These are phyloP conservation scores for Leccinum incarnatum DNA, from an alignment of 768 basidiomycete species.

Conservation along the genomic window DNA sequence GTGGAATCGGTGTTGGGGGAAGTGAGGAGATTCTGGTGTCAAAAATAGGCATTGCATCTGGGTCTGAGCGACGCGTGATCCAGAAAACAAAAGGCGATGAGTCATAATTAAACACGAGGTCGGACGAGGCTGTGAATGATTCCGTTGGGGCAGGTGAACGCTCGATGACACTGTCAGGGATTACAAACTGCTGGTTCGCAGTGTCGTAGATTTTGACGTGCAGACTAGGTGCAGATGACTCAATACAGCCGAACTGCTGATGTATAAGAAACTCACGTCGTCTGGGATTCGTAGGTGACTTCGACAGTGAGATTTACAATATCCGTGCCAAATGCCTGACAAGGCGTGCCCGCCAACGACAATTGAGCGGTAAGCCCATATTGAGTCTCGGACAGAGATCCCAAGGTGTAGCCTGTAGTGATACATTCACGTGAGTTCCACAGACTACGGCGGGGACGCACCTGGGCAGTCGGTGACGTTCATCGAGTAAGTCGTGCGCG, in stretches of 20 bases:
- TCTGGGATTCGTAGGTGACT: slow-evolving; percentile 61
- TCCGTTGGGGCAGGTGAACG: slow-evolving; percentile 37
- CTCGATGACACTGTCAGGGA: slow-evolving; percentile 55
- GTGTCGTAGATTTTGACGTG: slow-evolving; percentile 70
- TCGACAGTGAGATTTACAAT: slow-evolving; percentile 55
- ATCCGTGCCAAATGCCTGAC: slow-evolving; percentile 66
- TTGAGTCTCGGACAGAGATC: slow-evolving; percentile 40
- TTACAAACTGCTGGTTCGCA: slow-evolving; percentile 58
- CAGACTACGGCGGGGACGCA: neutral
- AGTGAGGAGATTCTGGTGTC: slow-evolving; percentile 66
- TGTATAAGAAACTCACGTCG: slow-evolving; percentile 36
- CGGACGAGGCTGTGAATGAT: slow-evolving; percentile 43
- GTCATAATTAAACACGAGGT: slow-evolving; percentile 69
- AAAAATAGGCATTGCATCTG: slow-evolving; percentile 55
- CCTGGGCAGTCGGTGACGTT: slow-evolving; percentile 36
- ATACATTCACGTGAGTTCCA: neutral
- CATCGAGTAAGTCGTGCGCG: slow-evolving; percentile 19
- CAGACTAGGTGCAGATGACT: slow-evolving; percentile 38
- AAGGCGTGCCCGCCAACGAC: slow-evolving; percentile 51
- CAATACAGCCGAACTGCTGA: neutral
- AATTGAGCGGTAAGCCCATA: slow-evolving; percentile 56
- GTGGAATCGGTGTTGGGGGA: slow-evolving; percentile 56
- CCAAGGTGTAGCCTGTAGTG: slow-evolving; percentile 52
- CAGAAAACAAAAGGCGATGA: slow-evolving; percentile 72
- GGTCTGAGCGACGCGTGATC: slow-evolving; percentile 67